Evolutionary conservation across 108 stramenopile species (phyloP), one percentile per base, ranked within the genome.

Genomic region (Poteriospumella lacustris): DNA sequence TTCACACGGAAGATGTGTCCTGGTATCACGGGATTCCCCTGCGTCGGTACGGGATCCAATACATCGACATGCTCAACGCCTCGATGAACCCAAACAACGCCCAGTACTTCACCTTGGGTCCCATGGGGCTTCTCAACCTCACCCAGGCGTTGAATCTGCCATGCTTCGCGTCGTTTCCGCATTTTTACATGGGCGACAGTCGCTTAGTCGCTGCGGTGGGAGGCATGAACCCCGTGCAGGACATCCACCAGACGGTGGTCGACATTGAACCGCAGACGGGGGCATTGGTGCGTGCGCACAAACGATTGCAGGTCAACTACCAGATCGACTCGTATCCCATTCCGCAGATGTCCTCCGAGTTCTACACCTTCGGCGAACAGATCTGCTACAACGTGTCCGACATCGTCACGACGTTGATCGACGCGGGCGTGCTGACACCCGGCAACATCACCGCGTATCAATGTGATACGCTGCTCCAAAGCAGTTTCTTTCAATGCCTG

Each of bases 251-350:
- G 3, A 42, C 70, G 5, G 26, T 42, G 26, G 9, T 73, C n/a
- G 5, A 5, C 36, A 73, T 73, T 39, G 70, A 73, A 42, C 70
- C 70, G 36, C 43, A 73, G 28, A 73, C 70, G 5, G 70, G 70
- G 9, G 38, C 42, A 73, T 42, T 73, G 36, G 47, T 33, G 28
- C 70, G 33, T 5, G 70, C 70, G 5, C 70, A 73, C 12, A 73
- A 73, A 33, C 36, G 70, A n/a, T 42, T 73, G 36, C 70, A 73
- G 42, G 44, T 73, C 3, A 33, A 29, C 33, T 52, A 73, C 31
- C 19, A 73, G 5, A 73, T 73, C 31, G 31, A 39, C 5, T 28
- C 43, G 26, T 73, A 42, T 9, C 26, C 9, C 12, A 33, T 73
- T 5, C 70, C 70, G 15, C 9, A 39, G n/a, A 39, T 73, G 12